Evolutionary conservation across 2,329 filamentous ascomycete species (phyloP), one percentile per base, ranked within the genome.

Genomic region (Hymenoscyphus scutula): DNA sequence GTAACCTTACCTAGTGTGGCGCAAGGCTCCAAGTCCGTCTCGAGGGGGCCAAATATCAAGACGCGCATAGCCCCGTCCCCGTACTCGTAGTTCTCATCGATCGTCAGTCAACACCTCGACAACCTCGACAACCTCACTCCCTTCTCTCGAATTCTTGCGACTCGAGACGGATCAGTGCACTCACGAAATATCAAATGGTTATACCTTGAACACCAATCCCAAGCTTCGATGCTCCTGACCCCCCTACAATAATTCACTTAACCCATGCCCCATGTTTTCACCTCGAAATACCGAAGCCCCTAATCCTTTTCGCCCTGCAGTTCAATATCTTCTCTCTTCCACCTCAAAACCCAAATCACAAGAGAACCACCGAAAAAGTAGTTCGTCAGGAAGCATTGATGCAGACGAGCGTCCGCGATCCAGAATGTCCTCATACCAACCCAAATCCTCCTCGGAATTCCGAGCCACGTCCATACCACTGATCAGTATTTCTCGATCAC

Each of bases 401-500:
- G 68, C 68, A 8, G 69, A 71, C 53, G 69, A 71, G 4, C 56
- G 19, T 15, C 34, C 64, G 2, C 62, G 58, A 34, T 59, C 65
- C 5, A 70, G 60, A 59, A 74, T 74, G 72, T 66, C 64, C 38
- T 65, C 64, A 25, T 57, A 62, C 25, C 67, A 68, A 57, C 55
- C 65, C 25, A 69, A 71, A 62, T 62, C 63, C 19, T 66, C 66
- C 10, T 64, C 56, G 7, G 75, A 77, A 38, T 69, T 76, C 60
- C 76, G 77, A 53, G 68, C 75, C 19, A 70, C 62, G 19, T 69
- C 73, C 15, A 73, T 80, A 7, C 79, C 79, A 2, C 71, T 81
- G 10, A 79, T 81, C 58, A 79, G 76, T 63, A 71, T 81, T 51
- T 77, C 75, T 1, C 75, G 79, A 59, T 77, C 76, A 25, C 76